Conservation (phyloP, 176 grass and related monocot species). For the Rhipidocladum racemiflorum region DNA sequence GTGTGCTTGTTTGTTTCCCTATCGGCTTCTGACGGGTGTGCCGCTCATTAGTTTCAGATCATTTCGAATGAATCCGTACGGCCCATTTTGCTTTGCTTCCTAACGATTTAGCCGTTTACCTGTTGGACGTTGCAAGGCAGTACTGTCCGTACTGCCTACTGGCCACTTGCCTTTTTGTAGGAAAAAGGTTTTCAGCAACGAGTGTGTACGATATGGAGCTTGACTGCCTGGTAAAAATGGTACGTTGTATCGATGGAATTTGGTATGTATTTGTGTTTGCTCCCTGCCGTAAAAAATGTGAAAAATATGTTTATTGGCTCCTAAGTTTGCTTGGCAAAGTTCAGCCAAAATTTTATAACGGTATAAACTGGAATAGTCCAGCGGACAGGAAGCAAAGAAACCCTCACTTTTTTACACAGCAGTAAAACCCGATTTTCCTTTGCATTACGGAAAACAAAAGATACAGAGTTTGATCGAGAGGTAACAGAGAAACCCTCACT, state of each 20-base stretch:
- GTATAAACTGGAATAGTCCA: background rate
- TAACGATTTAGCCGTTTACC: constrained; percentile 14
- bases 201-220: no score
- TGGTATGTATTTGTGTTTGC: no score
- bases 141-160: background rate
- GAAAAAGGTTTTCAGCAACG: background rate
- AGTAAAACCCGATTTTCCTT: no score
- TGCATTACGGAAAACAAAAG: no score
- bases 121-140: constrained; percentile 13
- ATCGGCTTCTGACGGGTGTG: background rate
- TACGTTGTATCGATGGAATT: no score
- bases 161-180: constrained; percentile 19
- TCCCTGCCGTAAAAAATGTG: no score
- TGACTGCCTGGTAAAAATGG: no score
- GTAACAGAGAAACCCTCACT: background rate
- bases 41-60: constrained; percentile 8
- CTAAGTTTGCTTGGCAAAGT: no score
- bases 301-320: no score
- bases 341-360: background rate
- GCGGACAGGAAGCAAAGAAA: background rate
- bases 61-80: constrained; percentile 31
- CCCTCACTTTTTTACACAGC: background rate
- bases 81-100: background rate
- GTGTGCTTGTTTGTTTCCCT: background rate
- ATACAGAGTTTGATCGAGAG: no score